Base-by-base conservation (phyloP, 768 basidiomycete genomes). In the Xerocomellus chrysenteron region DNA sequence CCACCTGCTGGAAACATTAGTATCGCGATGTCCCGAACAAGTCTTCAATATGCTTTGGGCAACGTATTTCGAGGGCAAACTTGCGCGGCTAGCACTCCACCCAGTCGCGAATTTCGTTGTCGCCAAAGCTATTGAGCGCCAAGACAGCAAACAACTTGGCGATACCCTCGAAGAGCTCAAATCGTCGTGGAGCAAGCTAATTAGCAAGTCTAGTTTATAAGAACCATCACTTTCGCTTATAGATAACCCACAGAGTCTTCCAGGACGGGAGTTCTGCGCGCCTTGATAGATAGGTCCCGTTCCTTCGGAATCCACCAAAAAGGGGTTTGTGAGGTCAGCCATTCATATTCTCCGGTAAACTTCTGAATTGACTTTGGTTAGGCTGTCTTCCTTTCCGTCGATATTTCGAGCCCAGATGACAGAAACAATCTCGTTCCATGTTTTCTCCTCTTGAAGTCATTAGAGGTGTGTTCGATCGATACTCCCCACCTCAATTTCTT, bases 61-160 rank as follows among this genome's bases (percentile, higher is more conserved):
- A 3, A 80, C 80, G 0, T 95, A 97, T 73, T 88, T 98, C 68
- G 70, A 74, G 43, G 85, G 84, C n/a, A 85, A 86, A 59, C 75
- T 97, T 37, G 72, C 80, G 4, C 82, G 87, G 54, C 76, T 97
- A 30, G 86, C 89, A 17, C 76, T 80, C 19, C 96, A 99, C 71
- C 93, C 95, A 3, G 90, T 95, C 2, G 94, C 92, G 13, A 99
- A 98, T 67, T 99, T 94, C 64, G 94, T 98, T 21, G 78, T 94
- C 5, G 88, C 94, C 1, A 88, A 85, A 68, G 90, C 87, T 1
- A 61, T 95, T 28, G 83, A 83, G 48, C 78, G 91, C 45, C 69
- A 86, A 13, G 75, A 80, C n/a, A 75, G 72, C 17, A 72, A 74
- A 5, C 83, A 89, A 57, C 67, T 98, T 35, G 68, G 70, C 1